These are phyloP conservation scores for Saccharomycopsis schoenii DNA, from an alignment of 805 yeast species.

Conservation along the genomic window DNA sequence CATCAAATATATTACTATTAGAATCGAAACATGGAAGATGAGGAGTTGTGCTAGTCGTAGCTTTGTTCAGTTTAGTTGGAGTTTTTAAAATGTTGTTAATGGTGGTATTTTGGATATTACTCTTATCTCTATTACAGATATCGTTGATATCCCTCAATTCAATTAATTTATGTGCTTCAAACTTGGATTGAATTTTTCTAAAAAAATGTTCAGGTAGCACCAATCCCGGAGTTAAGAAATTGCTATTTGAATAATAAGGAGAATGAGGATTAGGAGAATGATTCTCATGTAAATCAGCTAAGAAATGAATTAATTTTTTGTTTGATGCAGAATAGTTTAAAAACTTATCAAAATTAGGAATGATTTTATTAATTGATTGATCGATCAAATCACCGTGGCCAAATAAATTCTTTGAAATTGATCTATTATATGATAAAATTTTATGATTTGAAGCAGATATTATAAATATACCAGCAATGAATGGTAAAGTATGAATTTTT, in stretches of 20 bases:
- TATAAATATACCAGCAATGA: constrained; percentile 78
- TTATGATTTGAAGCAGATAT: constrained; percentile 38
- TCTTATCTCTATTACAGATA: constrained; percentile 5
- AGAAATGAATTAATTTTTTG: constrained; percentile 19
- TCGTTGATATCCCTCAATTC: constrained; percentile 12
- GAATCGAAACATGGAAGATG: background rate
- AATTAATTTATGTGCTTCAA: constrained; percentile 19
- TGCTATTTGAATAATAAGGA: background rate
- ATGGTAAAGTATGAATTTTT: constrained; percentile 69
- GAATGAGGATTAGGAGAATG: background rate
- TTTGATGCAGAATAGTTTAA: constrained; percentile 30
- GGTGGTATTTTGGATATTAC: background rate
- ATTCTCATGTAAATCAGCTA: constrained; percentile 18
- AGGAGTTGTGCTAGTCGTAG: background rate
- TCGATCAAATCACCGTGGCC: constrained; percentile 43
- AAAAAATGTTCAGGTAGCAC: constrained; percentile 90
- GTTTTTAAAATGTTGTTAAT: constrained; percentile 1
- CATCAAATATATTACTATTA: background rate
- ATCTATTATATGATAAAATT: constrained; percentile 66
- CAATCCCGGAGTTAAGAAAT: constrained; percentile 43
- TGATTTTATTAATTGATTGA: constrained; percentile 41
- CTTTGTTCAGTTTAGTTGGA: background rate
- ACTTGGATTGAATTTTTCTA: constrained; percentile 50
- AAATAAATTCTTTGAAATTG: constrained; percentile 69
- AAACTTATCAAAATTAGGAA: constrained; percentile 52